phyloP scores from a whole-genome alignment of 1,284 basidiomycete species.

The Ceratobasidium sp. region DNA sequence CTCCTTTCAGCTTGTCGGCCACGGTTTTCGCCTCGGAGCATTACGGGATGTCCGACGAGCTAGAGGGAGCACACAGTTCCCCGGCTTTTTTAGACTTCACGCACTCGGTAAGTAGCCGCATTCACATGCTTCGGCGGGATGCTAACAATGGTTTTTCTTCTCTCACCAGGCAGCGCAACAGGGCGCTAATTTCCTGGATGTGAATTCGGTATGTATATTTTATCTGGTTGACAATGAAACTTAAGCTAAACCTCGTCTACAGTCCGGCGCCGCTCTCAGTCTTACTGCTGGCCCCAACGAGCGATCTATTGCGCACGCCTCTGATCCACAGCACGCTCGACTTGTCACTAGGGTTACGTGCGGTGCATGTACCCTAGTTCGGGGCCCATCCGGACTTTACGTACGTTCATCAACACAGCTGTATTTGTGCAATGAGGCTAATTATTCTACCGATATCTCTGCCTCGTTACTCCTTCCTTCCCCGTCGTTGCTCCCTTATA shows the following conservation, averaged over 20 bases:
- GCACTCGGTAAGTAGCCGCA: conserved; percentile 76
- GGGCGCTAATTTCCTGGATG: conserved; percentile 84
- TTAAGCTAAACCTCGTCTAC: too few species aligned
- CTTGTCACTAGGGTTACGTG: conserved; percentile 99
- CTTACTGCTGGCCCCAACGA: conserved; percentile 56
- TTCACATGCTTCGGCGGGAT: conserved; percentile 51
- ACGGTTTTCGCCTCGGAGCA: too few species aligned
- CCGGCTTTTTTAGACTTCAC: conserved; percentile 91
- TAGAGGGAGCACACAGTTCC: conserved; percentile 64
- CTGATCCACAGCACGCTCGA: conserved; percentile 94
- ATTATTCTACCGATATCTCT: too few species aligned
- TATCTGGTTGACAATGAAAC: conserved; percentile 54
- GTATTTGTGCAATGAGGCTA: too few species aligned
- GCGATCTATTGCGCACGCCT: conserved; percentile 98
- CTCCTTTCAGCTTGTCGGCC: too few species aligned
- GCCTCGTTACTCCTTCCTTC: too few species aligned
- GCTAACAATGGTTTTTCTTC: conserved; percentile 33
- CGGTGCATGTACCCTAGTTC: conserved; percentile 97
- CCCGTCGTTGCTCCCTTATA: too few species aligned
- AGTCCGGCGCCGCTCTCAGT: too few species aligned
- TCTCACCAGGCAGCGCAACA: conserved; percentile 76
- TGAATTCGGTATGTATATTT: conserved; percentile 75
- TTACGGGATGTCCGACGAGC: too few species aligned
- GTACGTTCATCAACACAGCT: conserved; percentile 64
- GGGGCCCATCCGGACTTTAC: conserved; percentile 98